Percentiles rank a stretch among this genome's conserved stretches.
phyloP scores from a whole-genome alignment of 1,139 yeast genomes.

The Saccharomyces hybrid region DNA sequence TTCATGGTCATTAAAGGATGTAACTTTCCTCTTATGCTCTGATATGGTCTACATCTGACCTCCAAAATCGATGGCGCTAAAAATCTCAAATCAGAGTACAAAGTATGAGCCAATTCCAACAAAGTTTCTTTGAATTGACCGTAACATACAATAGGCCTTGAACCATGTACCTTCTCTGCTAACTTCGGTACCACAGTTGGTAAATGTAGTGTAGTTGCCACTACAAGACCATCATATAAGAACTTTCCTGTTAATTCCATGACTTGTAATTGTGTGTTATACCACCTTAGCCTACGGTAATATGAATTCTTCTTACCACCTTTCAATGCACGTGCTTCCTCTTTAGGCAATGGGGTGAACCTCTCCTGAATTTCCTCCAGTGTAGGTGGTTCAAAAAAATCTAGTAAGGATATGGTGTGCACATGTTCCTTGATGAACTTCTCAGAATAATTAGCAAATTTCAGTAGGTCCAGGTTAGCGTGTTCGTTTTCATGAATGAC shows the following conservation, averaged over 20 bases:
- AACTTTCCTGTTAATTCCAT: slow-evolving; percentile 44
- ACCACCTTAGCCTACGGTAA: slow-evolving; percentile 44
- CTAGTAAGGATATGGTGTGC: slow-evolving; percentile 68
- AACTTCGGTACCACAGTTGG: slow-evolving; percentile 56
- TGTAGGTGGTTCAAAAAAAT: slow-evolving; percentile 65
- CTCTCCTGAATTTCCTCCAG: slow-evolving; percentile 39
- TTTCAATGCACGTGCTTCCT: slow-evolving; percentile 48
- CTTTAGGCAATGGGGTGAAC: slow-evolving; percentile 44
- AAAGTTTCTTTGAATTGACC: slow-evolving; percentile 73
- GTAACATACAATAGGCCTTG: slow-evolving; percentile 78
- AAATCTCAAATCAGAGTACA: slow-evolving; percentile 58
- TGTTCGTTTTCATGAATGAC: slow-evolving; percentile 89
- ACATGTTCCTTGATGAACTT: slow-evolving; percentile 48
- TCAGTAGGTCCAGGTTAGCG: slow-evolving; percentile 66
- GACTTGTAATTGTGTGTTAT: slow-evolving; percentile 41
- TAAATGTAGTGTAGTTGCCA: slow-evolving; percentile 65
- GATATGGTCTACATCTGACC: slow-evolving; percentile 77
- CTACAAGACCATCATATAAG: slow-evolving; percentile 68
- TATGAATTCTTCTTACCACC: slow-evolving; percentile 60
- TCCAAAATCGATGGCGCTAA: slow-evolving; percentile 81
- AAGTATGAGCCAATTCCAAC: slow-evolving; percentile 60
- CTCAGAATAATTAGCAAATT: slow-evolving; percentile 55
- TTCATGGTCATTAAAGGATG: slow-evolving; percentile 94
- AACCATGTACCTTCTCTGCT: slow-evolving; percentile 65
- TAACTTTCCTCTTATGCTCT: slow-evolving; percentile 86